phyloP scores from a whole-genome alignment of 2,329 filamentous ascomycete genomes.

The Hymenoscyphus repandus region DNA sequence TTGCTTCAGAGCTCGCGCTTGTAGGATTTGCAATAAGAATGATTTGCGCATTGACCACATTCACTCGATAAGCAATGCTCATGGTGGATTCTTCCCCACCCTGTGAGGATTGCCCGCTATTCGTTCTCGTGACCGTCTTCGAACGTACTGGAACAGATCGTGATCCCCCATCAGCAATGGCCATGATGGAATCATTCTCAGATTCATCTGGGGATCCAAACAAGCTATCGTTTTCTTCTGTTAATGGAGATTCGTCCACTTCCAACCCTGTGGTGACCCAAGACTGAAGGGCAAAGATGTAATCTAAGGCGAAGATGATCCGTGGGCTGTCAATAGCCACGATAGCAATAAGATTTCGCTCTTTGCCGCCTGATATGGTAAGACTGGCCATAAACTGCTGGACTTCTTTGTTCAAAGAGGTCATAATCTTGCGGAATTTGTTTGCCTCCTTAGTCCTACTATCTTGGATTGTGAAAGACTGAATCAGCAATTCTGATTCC shows the following conservation, averaged over 20 bases:
- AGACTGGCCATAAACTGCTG: slow-evolving; percentile 98
- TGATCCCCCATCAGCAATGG: slow-evolving; percentile 23
- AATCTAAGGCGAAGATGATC: slow-evolving; percentile 92
- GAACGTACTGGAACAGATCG: slow-evolving; percentile 10
- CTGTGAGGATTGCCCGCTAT: slow-evolving; percentile 26
- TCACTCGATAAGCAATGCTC: slow-evolving; percentile 81
- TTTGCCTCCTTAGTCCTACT: slow-evolving; percentile 85
- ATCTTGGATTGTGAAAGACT: slow-evolving; percentile 92
- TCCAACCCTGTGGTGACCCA: slow-evolving; percentile 73
- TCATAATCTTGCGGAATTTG: slow-evolving; percentile 98
- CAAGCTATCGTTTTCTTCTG: slow-evolving; percentile 45
- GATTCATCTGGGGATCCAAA: slow-evolving; percentile 54
- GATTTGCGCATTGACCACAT: slow-evolving; percentile 92
- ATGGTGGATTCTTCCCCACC: slow-evolving; percentile 43
- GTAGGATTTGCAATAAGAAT: slow-evolving; percentile 94
- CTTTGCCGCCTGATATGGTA: slow-evolving; percentile 80
- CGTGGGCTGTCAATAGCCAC: slow-evolving; percentile 91
- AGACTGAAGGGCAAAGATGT: slow-evolving; percentile 81
- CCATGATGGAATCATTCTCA: slow-evolving; percentile 47
- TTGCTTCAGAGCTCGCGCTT: slow-evolving; percentile 85
- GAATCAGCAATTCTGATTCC: slow-evolving; percentile 87
- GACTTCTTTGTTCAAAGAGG: slow-evolving; percentile 86
- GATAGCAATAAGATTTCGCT: slow-evolving; percentile 81
- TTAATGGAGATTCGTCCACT: slow-evolving; percentile 52
- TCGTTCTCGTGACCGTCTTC: slow-evolving; percentile 23